phyloP scores from a whole-genome alignment of 2,329 filamentous ascomycete genomes.

The Aspergillus fumigatus region DNA sequence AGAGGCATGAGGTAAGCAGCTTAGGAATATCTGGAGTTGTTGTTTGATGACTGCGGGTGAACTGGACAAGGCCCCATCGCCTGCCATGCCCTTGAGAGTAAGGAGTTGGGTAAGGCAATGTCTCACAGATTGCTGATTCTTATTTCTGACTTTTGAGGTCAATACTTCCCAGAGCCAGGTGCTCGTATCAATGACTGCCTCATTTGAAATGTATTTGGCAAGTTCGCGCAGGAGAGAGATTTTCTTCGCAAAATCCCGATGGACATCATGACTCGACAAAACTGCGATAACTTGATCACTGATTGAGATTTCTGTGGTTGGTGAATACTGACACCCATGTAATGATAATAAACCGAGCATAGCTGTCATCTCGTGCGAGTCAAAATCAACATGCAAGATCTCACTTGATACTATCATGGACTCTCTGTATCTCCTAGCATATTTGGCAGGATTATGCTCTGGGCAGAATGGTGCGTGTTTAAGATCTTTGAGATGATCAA shows the following conservation, averaged over 20 bases:
- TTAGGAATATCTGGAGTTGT: slow-evolving; percentile 4
- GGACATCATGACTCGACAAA: slow-evolving; percentile 5
- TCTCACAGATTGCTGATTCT: background rate
- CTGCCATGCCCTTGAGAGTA: background rate
- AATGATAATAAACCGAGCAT: slow-evolving; percentile 14
- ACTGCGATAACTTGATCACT: slow-evolving; percentile 18
- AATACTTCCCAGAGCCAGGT: slow-evolving; percentile 5
- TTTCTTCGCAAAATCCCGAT: slow-evolving; percentile 1
- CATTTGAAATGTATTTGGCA: slow-evolving; percentile 1
- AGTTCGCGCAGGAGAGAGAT: slow-evolving; percentile 11
- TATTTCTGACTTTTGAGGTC: background rate
- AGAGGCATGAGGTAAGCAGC: slow-evolving; percentile 7
- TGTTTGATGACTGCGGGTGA: background rate
- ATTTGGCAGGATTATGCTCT: slow-evolving; percentile 8
- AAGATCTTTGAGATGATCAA: slow-evolving; percentile 10
- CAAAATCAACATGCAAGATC: slow-evolving; percentile 25
- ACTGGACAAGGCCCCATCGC: background rate
- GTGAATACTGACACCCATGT: slow-evolving; percentile 5
- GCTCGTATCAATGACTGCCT: slow-evolving; percentile 6
- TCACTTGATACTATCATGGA: background rate
- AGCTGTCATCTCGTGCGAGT: slow-evolving; percentile 17
- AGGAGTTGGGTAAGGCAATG: background rate
- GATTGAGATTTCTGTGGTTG: slow-evolving; percentile 13
- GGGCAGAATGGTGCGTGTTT: slow-evolving; percentile 10
- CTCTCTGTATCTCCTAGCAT: slow-evolving; percentile 2